Base-by-base conservation (phyloP, 2,329 filamentous ascomycete species). In the Lachnellula occidentalis region DNA sequence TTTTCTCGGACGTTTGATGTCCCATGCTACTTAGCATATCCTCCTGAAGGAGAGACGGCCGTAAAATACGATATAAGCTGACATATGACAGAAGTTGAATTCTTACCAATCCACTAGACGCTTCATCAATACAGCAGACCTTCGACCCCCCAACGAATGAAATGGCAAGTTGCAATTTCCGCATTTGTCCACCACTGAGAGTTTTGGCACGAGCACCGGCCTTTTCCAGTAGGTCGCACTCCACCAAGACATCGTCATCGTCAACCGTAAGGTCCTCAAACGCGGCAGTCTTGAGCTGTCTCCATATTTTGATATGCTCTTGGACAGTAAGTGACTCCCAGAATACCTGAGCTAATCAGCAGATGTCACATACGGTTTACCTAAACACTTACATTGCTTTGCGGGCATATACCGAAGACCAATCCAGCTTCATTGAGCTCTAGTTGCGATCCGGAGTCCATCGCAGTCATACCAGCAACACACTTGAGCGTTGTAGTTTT, bases 401-500 rank as follows among this genome's bases (percentile, higher is more conserved):
- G 64, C n/a, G 64, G 63, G 37, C 64, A 65, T 14, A 66, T 64
- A 7, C 64, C 63, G 56, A 66, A 64, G 7, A 60, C 53, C 12
- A 58, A 22, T n/a, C 62, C 62, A n/a, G 50, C 58, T 43, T 64
- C 59, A 45, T 65, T 66, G 7, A 66, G 56, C 43, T 64, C 58
- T 3, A 65, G 55, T 9, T 51, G 53, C 3, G 75, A 73, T 2
- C 82, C 83, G 41, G 72, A 73, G 3, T 81, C 80, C 45, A 84
- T 77, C 17, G 75, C 78, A 43, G 77, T 79, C n/a, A 86, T 72
- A 1, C 83, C 83, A 34, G 82, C 78, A 47, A 86, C 81, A 46
- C 80, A 79, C 56, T 86, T 81, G n/a, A 87, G 70, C 0, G 82
- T 85, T 0, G 83, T 86, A 3, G 78, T 82, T 61, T 87, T 87